Evolutionary conservation across 2,329 filamentous ascomycete species (phyloP).

Genomic region (Chaetomiaceae sp.): DNA sequence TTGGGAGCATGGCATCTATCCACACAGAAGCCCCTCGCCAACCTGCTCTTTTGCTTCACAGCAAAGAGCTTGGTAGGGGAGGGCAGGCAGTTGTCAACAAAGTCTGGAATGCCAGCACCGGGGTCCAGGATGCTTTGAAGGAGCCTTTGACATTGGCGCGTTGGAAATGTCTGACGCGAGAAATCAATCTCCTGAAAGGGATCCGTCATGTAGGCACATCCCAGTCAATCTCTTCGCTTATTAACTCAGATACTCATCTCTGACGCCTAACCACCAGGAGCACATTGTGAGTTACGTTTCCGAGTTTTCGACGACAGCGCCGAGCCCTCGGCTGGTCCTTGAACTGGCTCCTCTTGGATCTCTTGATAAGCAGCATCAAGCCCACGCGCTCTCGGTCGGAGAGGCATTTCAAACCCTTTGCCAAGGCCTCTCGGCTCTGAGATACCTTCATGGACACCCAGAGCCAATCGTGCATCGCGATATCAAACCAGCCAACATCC

Average conservation of each 20-base stretch:
- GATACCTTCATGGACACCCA: not conserved
- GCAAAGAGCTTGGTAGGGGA: not conserved
- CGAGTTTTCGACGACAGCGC: not conserved
- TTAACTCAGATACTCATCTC: not conserved
- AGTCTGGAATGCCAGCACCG: not conserved
- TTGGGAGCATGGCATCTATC: not conserved
- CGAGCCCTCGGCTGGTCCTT: not conserved
- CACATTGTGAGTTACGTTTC: not conserved
- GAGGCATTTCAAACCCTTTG: not conserved
- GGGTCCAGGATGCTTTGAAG: not conserved
- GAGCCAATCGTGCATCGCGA: not conserved
- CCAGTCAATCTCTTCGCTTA: rapidly evolving
- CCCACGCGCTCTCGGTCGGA: not conserved
- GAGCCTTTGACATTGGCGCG: not conserved
- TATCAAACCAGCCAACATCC: not conserved
- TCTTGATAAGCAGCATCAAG: not conserved
- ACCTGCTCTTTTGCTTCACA: not conserved
- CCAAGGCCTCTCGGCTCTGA: not conserved
- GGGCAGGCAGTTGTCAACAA: not conserved
- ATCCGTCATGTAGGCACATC: not conserved
- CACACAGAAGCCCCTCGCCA: not conserved
- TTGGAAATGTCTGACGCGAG: not conserved
- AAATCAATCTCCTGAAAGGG: not conserved
- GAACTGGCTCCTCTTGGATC: not conserved
- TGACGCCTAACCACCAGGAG: no score